A percentile compares a stretch with the other conserved stretches of the same genome.
Conservation (phyloP, 352 stramenopile genomes). For the Pythium brachiatum region DNA sequence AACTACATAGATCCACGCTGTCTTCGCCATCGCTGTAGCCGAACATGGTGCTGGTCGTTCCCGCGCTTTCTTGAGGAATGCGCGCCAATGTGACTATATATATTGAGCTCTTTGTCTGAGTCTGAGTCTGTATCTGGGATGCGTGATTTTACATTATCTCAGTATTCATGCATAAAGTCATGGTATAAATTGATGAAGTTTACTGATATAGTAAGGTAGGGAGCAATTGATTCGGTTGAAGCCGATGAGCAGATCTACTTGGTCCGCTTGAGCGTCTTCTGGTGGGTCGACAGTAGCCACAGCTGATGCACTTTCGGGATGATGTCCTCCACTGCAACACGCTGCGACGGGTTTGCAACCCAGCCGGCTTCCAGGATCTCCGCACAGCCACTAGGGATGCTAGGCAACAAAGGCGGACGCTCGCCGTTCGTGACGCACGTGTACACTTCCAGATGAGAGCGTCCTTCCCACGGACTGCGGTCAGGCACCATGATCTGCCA, state of each 20-base stretch:
- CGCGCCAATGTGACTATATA: no score
- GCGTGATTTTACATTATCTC: neutral
- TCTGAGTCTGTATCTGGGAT: no score
- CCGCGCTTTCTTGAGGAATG: no score
- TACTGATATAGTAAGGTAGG: no score
- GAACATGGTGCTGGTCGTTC: neutral
- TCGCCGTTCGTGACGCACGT: conserved; percentile 67
- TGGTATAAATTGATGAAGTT: no score
- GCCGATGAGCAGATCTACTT: conserved; percentile 26
- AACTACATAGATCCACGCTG: neutral
- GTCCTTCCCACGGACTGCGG: conserved; percentile 68
- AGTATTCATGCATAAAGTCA: neutral
- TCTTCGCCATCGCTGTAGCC: conserved; percentile 7
- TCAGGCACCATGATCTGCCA: conserved; percentile 86
- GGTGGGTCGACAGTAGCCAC: conserved; percentile 74
- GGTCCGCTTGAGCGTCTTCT: conserved; percentile 69
- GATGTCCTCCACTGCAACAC: conserved; percentile 72
- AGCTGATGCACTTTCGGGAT: conserved; percentile 74
- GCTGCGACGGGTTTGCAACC: conserved; percentile 64
- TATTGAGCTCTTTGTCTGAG: no score
- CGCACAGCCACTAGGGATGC: conserved; percentile 65
- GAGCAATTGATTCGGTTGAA: no score
- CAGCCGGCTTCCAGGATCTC: conserved; percentile 75
- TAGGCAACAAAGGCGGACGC: conserved; percentile 61
- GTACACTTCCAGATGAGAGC: conserved; percentile 82